Conservation (phyloP, 1,139 yeast genomes). For the Pichia sp. region DNA sequence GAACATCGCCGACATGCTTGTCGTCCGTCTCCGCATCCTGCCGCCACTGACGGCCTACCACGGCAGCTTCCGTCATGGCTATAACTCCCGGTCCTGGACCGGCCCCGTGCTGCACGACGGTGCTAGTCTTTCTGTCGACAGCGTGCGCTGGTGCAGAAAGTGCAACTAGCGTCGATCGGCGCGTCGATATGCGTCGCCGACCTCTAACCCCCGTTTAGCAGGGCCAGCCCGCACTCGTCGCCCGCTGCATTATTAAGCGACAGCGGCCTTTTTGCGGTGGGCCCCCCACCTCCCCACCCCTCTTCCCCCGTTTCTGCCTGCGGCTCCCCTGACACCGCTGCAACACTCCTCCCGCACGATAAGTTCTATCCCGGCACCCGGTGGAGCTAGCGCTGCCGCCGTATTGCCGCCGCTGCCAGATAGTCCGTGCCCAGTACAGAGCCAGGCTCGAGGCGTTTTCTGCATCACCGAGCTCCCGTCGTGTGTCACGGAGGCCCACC, state of each 20-base stretch:
- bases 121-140: conserved; percentile 55
- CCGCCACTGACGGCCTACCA: conserved; percentile 62
- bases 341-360: not conserved
- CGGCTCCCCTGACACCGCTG: not conserved
- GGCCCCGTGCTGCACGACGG: conserved; percentile 54
- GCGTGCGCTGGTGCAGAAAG: conserved; percentile 45
- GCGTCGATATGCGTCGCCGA: no score
- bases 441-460: no score
- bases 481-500: no score
- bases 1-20: conserved; percentile 45
- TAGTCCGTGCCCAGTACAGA: no score
- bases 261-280: not conserved
- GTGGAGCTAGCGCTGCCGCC: no score
- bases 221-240: no score
- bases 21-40: conserved; percentile 65
- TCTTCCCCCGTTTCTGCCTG: not conserved
- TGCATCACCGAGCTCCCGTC: no score
- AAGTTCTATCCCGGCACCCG: no score
- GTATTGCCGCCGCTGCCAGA: no score
- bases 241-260: not conserved
- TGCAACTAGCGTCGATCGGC: not conserved
- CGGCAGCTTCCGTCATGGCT: conserved; percentile 63
- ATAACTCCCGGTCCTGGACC: conserved; percentile 72
- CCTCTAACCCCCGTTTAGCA: no score
- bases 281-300: not conserved